Evolutionary conservation across 176 grass and related monocot species (phyloP), one percentile per base, ranked within the genome.

Genomic region (Oryza glumipatula): DNA sequence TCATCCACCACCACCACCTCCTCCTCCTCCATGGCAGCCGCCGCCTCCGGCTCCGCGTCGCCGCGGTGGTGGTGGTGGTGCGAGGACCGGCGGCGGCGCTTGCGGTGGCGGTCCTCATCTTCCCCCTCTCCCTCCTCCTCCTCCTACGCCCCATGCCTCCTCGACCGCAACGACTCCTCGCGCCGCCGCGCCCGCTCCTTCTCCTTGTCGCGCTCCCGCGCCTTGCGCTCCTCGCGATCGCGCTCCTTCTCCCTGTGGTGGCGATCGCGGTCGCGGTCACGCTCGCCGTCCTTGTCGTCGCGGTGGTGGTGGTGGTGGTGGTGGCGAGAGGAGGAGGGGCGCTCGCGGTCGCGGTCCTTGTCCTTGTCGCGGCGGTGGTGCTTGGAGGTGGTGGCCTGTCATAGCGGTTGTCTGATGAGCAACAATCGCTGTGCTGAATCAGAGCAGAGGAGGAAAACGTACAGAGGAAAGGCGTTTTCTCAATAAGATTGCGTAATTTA

Each of bases 81-180:
- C 2, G 77, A 82, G 11, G 93, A 89, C 58, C 90, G 88, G 68
- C 84, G 74, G 54, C 88, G 86, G 80, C 85, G 92, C 78, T 93
- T 94, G 52, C 90, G 81, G 73, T 89, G 90, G 28, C 79, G 87
- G 14, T 91, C 90, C 28, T 86, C 83, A 32, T 54, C 16, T 16
- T 54, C 51, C 19, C 16, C 15, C 12, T 52, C 51, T 19, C 1
- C 15, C 12, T 52, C 49, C 49, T 17, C 16, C 51, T 19, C 51
- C 28, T 30, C 28, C 24, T 26, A 26, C 28, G 28, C 28, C 51
- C 6, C 51, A 1, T 5, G 51, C 51, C 51, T 19, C 51, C 51
- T 54, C 6, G 14, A 17, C 51, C 51, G 4, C 15, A 12, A 48
- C 2, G 46, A 48, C 51, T 54, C 51, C 51, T 54, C 51, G 14